Evolutionary conservation across 2,329 filamentous ascomycete genomes (phyloP).

Genomic region (Xylaria digitata): DNA sequence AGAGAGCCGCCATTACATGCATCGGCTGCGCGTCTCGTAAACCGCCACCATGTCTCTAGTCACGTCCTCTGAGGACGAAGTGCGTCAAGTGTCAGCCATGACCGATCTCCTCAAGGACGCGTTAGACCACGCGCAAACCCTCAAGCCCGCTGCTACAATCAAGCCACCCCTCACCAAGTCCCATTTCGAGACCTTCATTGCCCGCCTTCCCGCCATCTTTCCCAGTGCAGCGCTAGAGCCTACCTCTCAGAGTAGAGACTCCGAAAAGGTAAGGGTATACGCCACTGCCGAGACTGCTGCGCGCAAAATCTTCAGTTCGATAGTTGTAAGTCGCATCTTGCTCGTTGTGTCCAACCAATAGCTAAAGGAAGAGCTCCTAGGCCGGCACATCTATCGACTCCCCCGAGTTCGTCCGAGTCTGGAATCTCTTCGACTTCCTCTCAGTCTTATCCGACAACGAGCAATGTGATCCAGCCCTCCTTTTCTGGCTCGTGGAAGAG

Average conservation of each 20-base stretch:
- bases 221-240: constrained; percentile 48
- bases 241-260: constrained; percentile 47
- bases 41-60: constrained; percentile 60
- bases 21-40: constrained; percentile 9
- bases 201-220: constrained; percentile 58
- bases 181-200: constrained; percentile 66
- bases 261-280: constrained; percentile 66
- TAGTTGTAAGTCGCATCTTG: constrained; percentile 71
- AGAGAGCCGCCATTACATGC: constrained; percentile 2
- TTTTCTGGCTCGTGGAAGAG: constrained; percentile 94
- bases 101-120: constrained; percentile 66
- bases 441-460: constrained; percentile 86
- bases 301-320: constrained; percentile 80
- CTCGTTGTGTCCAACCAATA: constrained; percentile 30
- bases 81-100: constrained; percentile 66
- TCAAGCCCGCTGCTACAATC: constrained; percentile 70
- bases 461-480: constrained; percentile 79
- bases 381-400: constrained; percentile 80
- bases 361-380: constrained; percentile 60
- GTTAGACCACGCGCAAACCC: constrained; percentile 66
- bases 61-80: constrained; percentile 58
- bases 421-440: constrained; percentile 95
- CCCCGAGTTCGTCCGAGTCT: constrained; percentile 82
- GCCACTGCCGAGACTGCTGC: constrained; percentile 86
- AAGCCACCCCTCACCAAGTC: constrained; percentile 81